Evolutionary conservation across 2,329 filamentous ascomycete species (phyloP), one percentile per base, ranked within the genome.

Genomic region (Calonectria fujianensis): DNA sequence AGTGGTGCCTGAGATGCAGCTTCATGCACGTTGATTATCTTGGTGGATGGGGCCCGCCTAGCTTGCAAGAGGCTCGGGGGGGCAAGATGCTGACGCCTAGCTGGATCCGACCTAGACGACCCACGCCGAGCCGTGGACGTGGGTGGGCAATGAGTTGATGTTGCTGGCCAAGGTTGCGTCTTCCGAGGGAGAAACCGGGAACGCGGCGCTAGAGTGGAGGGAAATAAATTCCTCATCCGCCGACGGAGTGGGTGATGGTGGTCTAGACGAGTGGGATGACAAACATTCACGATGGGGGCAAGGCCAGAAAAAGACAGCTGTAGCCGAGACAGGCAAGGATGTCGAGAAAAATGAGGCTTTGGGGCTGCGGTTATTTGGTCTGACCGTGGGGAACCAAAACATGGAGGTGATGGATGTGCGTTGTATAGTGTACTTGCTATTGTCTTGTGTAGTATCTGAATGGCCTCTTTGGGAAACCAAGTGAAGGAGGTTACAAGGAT

Each of bases 1-100:
- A 72, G 66, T 72, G 75, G 77, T 78, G 69, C 75, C 78, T 75
- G 78, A 71, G 75, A 80, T 79, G 77, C 75, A 77, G 67, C 70
- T 76, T 75, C 75, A 74, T 81, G 79, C 79, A 81, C 71, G 76
- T 81, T 81, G 79, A 80, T 81, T 81, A 81, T 81, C 79, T 81
- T 77, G 76, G 75, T 70, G 69, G 75, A 74, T 75, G 71, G 69
- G 72, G 70, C 61, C 54, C 59, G 67, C 67, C 64, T 70, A 77
- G 74, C 59, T 77, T 65, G 71, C 54, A 72, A 64, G 74, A 77
- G 72, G 74, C 52, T 74, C 69, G 72, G 76, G 68, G 64, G 41
- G 67, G n/a, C 35, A 57, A 41, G 69, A 61, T 69, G 64, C 71
- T 69, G 68, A 70, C 51, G 74, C 51, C 77, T 79, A 80, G 73